These are phyloP conservation scores for Lanzia echinophila DNA, from an alignment of 2,329 filamentous ascomycete species.

Conservation along the genomic window DNA sequence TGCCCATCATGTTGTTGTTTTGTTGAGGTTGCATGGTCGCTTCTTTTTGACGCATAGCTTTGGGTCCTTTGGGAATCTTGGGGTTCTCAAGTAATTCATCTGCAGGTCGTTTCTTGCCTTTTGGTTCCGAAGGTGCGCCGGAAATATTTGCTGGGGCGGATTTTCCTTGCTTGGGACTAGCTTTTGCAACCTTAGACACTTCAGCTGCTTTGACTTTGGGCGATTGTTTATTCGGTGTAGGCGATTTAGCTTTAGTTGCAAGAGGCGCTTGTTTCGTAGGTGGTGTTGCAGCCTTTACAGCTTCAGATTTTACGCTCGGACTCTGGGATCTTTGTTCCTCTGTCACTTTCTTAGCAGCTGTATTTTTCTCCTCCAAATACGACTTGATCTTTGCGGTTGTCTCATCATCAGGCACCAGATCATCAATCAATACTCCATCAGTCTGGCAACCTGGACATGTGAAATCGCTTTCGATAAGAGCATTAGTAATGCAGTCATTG, in stretches of 20 bases:
- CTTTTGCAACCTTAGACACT: slow-evolving; percentile 11
- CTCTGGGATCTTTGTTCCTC: slow-evolving; percentile 40
- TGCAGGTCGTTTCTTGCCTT: slow-evolving; percentile 70
- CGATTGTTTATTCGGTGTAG: slow-evolving; percentile 32
- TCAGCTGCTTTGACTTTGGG: slow-evolving; percentile 3
- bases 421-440: slow-evolving; percentile 88
- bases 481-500: slow-evolving; percentile 99
- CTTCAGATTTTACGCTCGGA: slow-evolving; percentile 32
- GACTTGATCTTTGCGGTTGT: slow-evolving; percentile 70
- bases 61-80: slow-evolving; percentile 58
- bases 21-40: slow-evolving; percentile 33
- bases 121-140: slow-evolving; percentile 6
- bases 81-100: slow-evolving; percentile 63
- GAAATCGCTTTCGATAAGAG: slow-evolving; percentile 97
- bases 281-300: slow-evolving; percentile 15
- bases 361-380: slow-evolving; percentile 55
- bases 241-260: slow-evolving; percentile 18
- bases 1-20: slow-evolving; percentile 35
- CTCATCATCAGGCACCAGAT: slow-evolving; percentile 77
- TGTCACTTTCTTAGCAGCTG: slow-evolving; percentile 34
- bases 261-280: slow-evolving; percentile 24
- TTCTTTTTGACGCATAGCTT: slow-evolving; percentile 52
- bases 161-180: slow-evolving; percentile 20
- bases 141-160: not conserved
- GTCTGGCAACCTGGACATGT: slow-evolving; percentile 87